Base-by-base conservation (phyloP, 108 stramenopile genomes). In the Aurantiochytrium sp. region DNA sequence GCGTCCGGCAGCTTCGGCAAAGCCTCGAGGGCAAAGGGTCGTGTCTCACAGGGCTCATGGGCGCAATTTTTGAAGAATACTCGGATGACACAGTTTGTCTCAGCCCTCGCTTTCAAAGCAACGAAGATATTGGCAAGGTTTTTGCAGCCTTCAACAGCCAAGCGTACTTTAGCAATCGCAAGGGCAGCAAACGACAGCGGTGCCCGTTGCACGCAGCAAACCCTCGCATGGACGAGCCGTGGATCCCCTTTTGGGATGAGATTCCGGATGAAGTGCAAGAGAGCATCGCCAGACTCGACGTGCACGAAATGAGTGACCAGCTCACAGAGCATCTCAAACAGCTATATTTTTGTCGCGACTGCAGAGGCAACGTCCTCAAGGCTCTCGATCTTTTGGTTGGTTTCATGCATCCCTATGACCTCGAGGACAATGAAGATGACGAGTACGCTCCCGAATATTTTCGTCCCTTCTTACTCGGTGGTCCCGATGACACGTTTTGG, bases 311-410 rank as follows among this genome's bases (percentile, higher is more conserved):
- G 19, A 53, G 49, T 16, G 51, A 83, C 25, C 49, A 47, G 49
- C 76, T 83, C 76, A 83, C 76, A 35, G 51, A 83, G 23, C 76
- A 83, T 2, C 76, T 83, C n/a, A 83, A 83, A 35, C 45, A 83
- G 12, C 76, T 83, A 8, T 83, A 83, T 45, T 83, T 83, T 4
- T 83, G 76, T 23, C 45, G 76, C 19, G 76, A 83, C 49, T 83
- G 76, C 23, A 43, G 76, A 23, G 76, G 76, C 23, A 83, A 83
- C 23, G 76, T 83, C 28, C 51, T 83, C n/a, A 47, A 53, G n/a
- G 76, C 76, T 6, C 51, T 83, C 19, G 76, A 83, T 23, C 76
- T 83, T 0, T 83, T 83, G 28, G 76, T 83, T 18, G 76, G 76
- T 18, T 83, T 83, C 28, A 23, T 83, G 51, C 43, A 83, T 12